Conservation (phyloP, 1,139 yeast genomes). For the Scheffersomyces parashehatae region DNA sequence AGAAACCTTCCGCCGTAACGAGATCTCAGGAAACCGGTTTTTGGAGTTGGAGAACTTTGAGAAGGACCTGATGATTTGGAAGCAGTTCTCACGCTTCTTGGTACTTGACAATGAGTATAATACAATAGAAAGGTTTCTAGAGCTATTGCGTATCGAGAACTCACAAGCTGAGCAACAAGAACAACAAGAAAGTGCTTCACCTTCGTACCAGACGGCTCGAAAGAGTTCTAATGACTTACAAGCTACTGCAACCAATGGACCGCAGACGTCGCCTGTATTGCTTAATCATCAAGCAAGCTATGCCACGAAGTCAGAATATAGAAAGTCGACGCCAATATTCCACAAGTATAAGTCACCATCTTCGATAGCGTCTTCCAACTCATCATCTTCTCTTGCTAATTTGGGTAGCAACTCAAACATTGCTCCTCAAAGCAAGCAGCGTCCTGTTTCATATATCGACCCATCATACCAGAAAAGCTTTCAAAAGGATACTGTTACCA, state of each 20-base stretch:
- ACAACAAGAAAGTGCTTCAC: neutral
- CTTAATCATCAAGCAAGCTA: slow-evolving; percentile 1
- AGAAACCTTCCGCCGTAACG: slow-evolving; percentile 57
- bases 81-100: slow-evolving; percentile 42
- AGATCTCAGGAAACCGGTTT: slow-evolving; percentile 64
- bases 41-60: slow-evolving; percentile 71
- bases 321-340: slow-evolving; percentile 35
- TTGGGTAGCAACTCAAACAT: slow-evolving; percentile 8
- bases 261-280: slow-evolving; percentile 16
- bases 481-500: slow-evolving; percentile 8
- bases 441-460: slow-evolving; percentile 62
- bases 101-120: slow-evolving; percentile 42
- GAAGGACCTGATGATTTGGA: slow-evolving; percentile 49
- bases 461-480: slow-evolving; percentile 20
- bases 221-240: no score
- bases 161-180: neutral
- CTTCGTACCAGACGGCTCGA: no score
- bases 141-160: slow-evolving; percentile 29
- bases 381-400: slow-evolving; percentile 14
- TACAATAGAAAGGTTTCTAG: slow-evolving; percentile 57
- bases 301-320: slow-evolving; percentile 23
- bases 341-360: slow-evolving; percentile 22
- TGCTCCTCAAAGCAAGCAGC: slow-evolving; percentile 19
- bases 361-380: slow-evolving; percentile 16
- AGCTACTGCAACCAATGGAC: slow-evolving; percentile 13